phyloP scores from a whole-genome alignment of 768 basidiomycete genomes.

The Auriculariales sp. region DNA sequence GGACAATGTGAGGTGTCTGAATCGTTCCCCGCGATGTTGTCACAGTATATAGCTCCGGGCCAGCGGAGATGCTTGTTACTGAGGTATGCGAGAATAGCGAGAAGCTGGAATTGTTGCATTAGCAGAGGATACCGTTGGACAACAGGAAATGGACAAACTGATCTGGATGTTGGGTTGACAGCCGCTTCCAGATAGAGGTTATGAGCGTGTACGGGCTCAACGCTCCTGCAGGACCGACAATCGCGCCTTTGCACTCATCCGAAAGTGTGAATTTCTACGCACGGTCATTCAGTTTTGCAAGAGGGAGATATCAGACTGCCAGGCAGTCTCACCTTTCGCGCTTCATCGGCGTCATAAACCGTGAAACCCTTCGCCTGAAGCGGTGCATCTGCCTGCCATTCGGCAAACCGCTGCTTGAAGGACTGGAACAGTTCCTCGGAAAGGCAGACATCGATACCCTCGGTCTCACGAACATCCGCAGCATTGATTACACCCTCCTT shows the following conservation, averaged over 20 bases:
- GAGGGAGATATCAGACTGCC: not conserved
- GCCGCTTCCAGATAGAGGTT: conserved; percentile 39
- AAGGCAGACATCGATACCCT: conserved; percentile 43
- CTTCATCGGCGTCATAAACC: conserved; percentile 18
- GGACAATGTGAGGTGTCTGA: conserved; percentile 48
- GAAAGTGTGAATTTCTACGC: conserved; percentile 37
- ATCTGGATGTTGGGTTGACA: conserved; percentile 33
- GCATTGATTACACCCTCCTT: conserved; percentile 36
- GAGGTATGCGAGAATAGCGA: conserved; percentile 45
- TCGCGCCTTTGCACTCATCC: conserved; percentile 29
- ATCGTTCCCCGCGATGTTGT: conserved; percentile 46
- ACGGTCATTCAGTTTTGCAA: conserved; percentile 7
- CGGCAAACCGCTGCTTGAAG: conserved; percentile 27
- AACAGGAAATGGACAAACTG: conserved; percentile 22
- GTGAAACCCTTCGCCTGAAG: conserved; percentile 22
- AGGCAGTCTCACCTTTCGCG: conserved; percentile 18
- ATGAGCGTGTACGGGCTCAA: conserved; percentile 59
- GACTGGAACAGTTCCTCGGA: conserved; percentile 24
- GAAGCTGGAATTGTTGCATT: conserved; percentile 26
- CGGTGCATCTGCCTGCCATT: conserved; percentile 37
- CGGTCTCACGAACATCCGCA: conserved; percentile 43
- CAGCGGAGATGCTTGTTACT: conserved; percentile 33
- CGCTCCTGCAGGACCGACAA: conserved; percentile 42
- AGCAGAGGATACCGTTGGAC: not conserved
- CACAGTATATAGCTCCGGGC: conserved; percentile 34